Conservation (phyloP, 2,329 filamentous ascomycete species). For the Alternaria postmessia region DNA sequence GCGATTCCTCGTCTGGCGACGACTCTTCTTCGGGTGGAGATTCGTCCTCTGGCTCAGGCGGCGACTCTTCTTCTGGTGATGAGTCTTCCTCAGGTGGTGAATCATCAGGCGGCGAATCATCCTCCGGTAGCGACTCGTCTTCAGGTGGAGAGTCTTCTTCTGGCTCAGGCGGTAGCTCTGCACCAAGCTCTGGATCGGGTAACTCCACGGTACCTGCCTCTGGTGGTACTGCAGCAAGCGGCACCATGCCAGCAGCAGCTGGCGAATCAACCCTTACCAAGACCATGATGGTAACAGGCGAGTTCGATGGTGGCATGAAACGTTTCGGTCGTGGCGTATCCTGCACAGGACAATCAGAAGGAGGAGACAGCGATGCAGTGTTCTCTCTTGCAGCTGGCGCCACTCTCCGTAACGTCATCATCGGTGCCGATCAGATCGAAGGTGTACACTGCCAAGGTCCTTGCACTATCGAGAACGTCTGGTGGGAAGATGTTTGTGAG, state of each 20-base stretch:
- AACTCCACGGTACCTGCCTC: conserved; percentile 15
- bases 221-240: conserved; percentile 18
- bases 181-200: conserved; percentile 1
- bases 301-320: conserved; percentile 46
- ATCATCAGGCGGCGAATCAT: neutral
- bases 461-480: conserved; percentile 42
- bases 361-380: conserved; percentile 58
- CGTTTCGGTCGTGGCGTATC: conserved; percentile 43
- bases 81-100: neutral
- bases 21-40: neutral
- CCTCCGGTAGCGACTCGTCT: neutral
- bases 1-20: neutral
- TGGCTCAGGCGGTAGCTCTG: neutral
- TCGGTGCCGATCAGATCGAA: conserved; percentile 59
- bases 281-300: conserved; percentile 34
- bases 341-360: conserved; percentile 57
- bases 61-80: neutral
- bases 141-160: neutral
- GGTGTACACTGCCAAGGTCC: conserved; percentile 38
- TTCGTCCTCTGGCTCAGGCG: neutral
- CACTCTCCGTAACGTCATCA: conserved; percentile 64
- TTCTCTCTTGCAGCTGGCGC: conserved; percentile 62
- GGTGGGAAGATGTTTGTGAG: conserved; percentile 56
- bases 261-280: conserved; percentile 29
- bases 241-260: conserved; percentile 31